A percentile compares a stretch with the other conserved stretches of the same genome.
phyloP scores from a whole-genome alignment of 2,329 filamentous ascomycete species.

The Talaromyces sp. region DNA sequence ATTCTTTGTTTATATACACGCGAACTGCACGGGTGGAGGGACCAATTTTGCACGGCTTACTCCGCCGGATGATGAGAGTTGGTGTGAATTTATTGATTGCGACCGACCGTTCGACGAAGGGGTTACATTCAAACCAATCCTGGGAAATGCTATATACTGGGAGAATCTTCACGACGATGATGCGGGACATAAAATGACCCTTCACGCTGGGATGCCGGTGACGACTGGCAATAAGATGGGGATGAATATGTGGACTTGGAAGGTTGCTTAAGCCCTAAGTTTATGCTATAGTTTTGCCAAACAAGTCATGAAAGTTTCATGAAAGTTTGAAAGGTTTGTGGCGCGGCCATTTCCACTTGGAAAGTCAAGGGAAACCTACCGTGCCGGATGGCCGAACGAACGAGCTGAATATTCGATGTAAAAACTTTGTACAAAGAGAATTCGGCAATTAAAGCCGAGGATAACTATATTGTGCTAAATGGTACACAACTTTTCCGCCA shows the following conservation, averaged over 20 bases:
- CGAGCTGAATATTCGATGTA: neutral
- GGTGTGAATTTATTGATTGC: slow-evolving; percentile 50
- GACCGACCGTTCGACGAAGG: slow-evolving; percentile 49
- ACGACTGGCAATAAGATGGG: slow-evolving; percentile 49
- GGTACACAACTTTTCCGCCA: neutral
- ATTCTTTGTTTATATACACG: slow-evolving; percentile 50
- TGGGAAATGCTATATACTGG: slow-evolving; percentile 52
- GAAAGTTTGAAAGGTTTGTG: neutral
- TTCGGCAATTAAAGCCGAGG: neutral
- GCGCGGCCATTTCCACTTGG: neutral
- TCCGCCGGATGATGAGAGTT: slow-evolving; percentile 35
- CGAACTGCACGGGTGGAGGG: slow-evolving; percentile 44
- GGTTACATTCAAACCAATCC: slow-evolving; percentile 48
- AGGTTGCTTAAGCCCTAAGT: neutral
- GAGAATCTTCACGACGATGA: slow-evolving; percentile 44
- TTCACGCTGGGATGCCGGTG: slow-evolving; percentile 50
- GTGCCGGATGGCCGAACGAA: neutral
- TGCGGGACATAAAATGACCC: slow-evolving; percentile 42
- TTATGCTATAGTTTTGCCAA: neutral
- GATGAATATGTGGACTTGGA: slow-evolving; percentile 52
- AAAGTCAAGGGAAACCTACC: neutral
- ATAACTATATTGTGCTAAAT: neutral
- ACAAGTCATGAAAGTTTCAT: neutral
- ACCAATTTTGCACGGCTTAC: slow-evolving; percentile 50
- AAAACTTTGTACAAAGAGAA: neutral